Conservation (phyloP, 208 protist genomes). For the Leishmania aethiopica region DNA sequence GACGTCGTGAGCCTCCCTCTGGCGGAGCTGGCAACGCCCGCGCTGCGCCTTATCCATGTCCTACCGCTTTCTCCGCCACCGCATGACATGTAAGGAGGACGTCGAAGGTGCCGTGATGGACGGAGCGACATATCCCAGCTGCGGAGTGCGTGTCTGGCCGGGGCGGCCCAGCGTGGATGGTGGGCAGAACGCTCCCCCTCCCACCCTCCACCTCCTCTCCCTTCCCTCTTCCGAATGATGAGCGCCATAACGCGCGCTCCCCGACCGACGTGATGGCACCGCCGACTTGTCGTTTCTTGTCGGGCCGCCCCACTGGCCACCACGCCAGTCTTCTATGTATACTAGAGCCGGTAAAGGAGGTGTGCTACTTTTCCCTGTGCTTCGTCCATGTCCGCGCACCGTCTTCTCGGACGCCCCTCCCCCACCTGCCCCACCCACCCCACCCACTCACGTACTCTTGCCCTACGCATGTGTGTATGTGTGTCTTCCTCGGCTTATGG, state of each 20-base stretch:
- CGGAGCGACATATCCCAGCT: background rate
- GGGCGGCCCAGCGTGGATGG: background rate
- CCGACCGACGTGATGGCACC: background rate
- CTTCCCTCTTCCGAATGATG: background rate
- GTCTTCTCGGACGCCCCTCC: background rate
- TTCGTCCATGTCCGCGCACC: background rate
- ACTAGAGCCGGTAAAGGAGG: background rate
- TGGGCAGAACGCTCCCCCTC: background rate
- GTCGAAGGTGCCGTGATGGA: background rate
- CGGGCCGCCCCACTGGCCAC: background rate
- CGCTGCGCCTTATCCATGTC: constrained; percentile 27
- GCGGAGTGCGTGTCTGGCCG: background rate
- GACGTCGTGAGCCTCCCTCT: constrained; percentile 57
- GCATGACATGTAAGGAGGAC: background rate
- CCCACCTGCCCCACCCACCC: background rate
- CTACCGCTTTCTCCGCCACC: constrained; percentile 11
- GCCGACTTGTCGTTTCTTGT: background rate
- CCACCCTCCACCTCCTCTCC: no score
- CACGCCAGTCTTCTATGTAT: background rate
- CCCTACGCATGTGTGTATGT: background rate
- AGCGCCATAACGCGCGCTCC: background rate
- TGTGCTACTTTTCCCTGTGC: background rate
- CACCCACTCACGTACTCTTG: background rate
- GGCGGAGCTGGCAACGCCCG: constrained; percentile 34
- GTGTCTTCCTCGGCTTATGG: background rate